Conservation (phyloP, 1,139 yeast species). For the Hansenula sp. region DNA sequence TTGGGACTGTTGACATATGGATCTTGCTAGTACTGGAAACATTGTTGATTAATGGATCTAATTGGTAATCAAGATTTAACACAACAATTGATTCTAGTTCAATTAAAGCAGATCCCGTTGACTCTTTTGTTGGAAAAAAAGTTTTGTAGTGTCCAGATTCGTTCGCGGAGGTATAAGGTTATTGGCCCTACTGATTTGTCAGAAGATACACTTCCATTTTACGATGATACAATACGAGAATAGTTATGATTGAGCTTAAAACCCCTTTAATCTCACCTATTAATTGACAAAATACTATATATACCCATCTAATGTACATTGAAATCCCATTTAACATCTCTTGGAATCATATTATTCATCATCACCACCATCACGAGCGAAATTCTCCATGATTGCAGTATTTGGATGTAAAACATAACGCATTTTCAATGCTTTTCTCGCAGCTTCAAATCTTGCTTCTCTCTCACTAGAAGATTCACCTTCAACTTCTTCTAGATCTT, state of each 20-base stretch:
- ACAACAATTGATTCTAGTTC: too few species aligned
- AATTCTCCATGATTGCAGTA: slow-evolving; percentile 64
- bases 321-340: too few species aligned
- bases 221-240: too few species aligned
- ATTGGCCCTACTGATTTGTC: too few species aligned
- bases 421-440: slow-evolving; percentile 25
- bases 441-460: slow-evolving; percentile 26
- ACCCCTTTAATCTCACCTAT: too few species aligned
- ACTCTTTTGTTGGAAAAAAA: too few species aligned
- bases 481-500: slow-evolving; percentile 25
- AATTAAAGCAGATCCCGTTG: too few species aligned
- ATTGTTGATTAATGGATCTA: not conserved
- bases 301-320: not conserved
- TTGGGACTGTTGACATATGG: not conserved
- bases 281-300: not conserved
- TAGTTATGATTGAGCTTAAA: too few species aligned
- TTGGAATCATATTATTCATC: slow-evolving; percentile 3
- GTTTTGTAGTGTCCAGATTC: too few species aligned
- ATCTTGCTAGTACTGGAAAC: not conserved
- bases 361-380: slow-evolving; percentile 17
- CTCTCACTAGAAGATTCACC: slow-evolving; percentile 26
- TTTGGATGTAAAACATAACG: slow-evolving; percentile 88
- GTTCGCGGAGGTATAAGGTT: too few species aligned
- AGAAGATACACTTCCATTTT: too few species aligned
- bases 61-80: too few species aligned